Evolutionary conservation across 768 basidiomycete genomes (phyloP).

Genomic region (Leccinum pellstonianum): DNA sequence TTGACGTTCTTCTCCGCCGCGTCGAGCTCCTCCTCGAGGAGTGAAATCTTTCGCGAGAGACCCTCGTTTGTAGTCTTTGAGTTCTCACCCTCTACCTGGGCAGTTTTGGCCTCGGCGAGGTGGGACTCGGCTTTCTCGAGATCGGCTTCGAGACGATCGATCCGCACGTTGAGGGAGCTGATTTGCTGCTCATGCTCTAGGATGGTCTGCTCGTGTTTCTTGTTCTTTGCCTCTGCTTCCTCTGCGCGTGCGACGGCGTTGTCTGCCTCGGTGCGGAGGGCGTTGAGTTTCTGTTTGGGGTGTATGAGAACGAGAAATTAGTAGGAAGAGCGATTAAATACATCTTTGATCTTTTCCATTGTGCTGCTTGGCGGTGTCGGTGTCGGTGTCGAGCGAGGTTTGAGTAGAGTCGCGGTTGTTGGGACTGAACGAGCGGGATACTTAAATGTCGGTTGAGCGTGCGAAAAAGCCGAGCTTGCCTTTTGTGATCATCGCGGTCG

Average conservation of each 20-base stretch:
- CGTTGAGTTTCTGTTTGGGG: constrained; percentile 61
- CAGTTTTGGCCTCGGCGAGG: constrained; percentile 62
- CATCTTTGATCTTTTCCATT: constrained; percentile 54
- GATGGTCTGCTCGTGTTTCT: constrained; percentile 68
- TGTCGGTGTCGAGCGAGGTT: constrained; percentile 9
- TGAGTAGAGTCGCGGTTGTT: neutral
- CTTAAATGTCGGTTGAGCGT: constrained; percentile 31
- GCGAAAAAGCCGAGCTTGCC: constrained; percentile 33
- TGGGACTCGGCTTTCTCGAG: constrained; percentile 70
- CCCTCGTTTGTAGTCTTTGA: constrained; percentile 72
- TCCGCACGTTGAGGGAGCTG: constrained; percentile 71
- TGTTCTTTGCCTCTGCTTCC: constrained; percentile 79
- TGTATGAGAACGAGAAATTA: neutral
- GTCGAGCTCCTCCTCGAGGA: constrained; percentile 95
- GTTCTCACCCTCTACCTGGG: constrained; percentile 64
- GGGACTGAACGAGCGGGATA: constrained; percentile 17
- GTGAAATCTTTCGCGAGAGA: constrained; percentile 78
- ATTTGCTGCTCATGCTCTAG: constrained; percentile 87
- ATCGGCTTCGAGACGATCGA: constrained; percentile 61
- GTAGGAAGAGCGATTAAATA: neutral
- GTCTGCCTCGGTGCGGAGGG: constrained; percentile 86
- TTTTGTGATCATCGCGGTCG: constrained; percentile 34
- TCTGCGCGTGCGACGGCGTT: constrained; percentile 79
- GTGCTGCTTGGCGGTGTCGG: constrained; percentile 16
- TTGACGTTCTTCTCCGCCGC: constrained; percentile 94